These are phyloP conservation scores for Globisporangium spinosum DNA, from an alignment of 352 stramenopile species.

Conservation along the genomic window DNA sequence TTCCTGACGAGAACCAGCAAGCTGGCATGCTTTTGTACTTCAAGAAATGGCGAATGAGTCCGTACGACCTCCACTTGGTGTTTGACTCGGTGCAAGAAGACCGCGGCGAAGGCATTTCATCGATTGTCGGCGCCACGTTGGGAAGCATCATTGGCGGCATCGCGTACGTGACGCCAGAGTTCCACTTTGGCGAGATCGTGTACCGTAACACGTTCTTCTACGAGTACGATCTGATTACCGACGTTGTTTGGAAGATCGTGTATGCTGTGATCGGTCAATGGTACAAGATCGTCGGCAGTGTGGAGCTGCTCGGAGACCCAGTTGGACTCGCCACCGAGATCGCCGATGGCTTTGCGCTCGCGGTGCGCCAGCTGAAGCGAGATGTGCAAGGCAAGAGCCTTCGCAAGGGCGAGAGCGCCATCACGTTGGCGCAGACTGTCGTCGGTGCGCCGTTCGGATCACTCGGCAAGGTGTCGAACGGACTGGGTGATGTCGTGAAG, in stretches of 20 bases:
- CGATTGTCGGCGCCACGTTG: conserved; percentile 75
- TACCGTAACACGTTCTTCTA: conserved; percentile 84
- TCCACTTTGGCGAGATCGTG: conserved; percentile 67
- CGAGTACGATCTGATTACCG: conserved; percentile 78
- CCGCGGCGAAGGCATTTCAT: conserved; percentile 70
- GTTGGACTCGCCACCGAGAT: conserved; percentile 83
- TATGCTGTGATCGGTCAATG: conserved; percentile 74
- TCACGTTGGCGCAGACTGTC: conserved; percentile 80
- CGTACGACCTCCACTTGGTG: conserved; percentile 74
- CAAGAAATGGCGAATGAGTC: conserved; percentile 66
- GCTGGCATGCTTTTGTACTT: conserved; percentile 80
- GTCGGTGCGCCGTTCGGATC: conserved; percentile 70
- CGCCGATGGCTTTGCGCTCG: conserved; percentile 80
- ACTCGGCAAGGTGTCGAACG: conserved; percentile 83
- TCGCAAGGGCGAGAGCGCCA: conserved; percentile 74
- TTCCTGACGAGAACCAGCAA: conserved; percentile 45
- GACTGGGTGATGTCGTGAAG: conserved; percentile 82
- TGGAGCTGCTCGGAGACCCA: conserved; percentile 81
- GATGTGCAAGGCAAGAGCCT: conserved; percentile 74
- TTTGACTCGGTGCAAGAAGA: conserved; percentile 84
- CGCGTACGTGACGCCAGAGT: conserved; percentile 79
- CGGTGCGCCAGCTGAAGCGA: conserved; percentile 75
- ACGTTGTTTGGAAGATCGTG: conserved; percentile 72
- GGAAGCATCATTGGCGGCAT: conserved; percentile 88
- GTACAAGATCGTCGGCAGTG: conserved; percentile 88